Percentiles rank a stretch among this genome's conserved stretches.
Conservation (phyloP, 768 basidiomycete species). For the Mycena pura region DNA sequence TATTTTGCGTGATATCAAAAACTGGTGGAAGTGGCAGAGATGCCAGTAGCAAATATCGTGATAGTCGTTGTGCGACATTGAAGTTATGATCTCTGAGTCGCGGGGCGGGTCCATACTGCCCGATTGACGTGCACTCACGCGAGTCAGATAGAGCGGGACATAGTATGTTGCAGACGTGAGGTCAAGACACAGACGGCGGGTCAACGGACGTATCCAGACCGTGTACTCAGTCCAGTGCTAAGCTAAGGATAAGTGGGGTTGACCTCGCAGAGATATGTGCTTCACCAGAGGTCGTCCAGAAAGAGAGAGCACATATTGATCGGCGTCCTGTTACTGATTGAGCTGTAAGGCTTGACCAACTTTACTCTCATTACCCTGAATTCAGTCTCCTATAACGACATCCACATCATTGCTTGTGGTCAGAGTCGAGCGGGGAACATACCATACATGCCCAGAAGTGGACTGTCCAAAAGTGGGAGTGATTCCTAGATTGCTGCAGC, state of each 20-base stretch:
- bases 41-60: neutral
- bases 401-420: neutral
- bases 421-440: neutral
- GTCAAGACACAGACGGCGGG: neutral
- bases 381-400: neutral
- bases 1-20: neutral
- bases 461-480: constrained; percentile 1
- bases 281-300: neutral
- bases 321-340: neutral
- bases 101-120: neutral
- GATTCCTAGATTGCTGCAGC: neutral
- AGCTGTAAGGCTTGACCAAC: neutral
- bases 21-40: neutral
- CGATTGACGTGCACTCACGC: neutral
- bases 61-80: neutral
- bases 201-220: neutral
- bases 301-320: neutral
- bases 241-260: neutral
- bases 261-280: neutral
- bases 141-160: neutral
- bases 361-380: neutral
- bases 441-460: constrained; percentile 1
- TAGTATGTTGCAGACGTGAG: neutral
- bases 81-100: neutral
- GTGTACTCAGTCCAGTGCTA: neutral